These are phyloP conservation scores for Postia placenta DNA, from an alignment of 768 basidiomycete species.

Conservation along the genomic window DNA sequence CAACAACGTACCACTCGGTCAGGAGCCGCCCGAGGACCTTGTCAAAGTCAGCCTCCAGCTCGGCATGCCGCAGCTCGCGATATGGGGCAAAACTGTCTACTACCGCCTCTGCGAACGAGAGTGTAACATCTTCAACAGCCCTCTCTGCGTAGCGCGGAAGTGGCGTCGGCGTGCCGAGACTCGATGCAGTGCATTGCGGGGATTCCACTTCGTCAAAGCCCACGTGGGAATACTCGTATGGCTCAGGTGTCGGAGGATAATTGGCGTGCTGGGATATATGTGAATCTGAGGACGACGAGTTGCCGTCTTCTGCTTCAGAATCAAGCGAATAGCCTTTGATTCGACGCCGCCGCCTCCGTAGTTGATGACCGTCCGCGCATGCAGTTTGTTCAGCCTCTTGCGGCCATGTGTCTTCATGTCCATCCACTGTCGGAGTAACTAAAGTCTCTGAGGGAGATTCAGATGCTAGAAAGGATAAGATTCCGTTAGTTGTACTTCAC, in stretches of 20 bases:
- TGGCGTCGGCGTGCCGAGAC: constrained; percentile 2
- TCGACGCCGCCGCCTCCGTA: constrained; percentile 23
- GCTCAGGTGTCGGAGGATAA: too few species aligned
- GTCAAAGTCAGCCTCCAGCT: constrained; percentile 39
- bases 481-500: too few species aligned
- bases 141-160: constrained; percentile 15
- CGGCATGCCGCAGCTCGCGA: constrained; percentile 44
- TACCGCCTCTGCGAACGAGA: constrained; percentile 13
- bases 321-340: constrained; percentile 36
- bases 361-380: constrained; percentile 1
- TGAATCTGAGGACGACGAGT: too few species aligned
- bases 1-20: constrained; percentile 61
- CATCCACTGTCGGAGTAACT: constrained; percentile 8
- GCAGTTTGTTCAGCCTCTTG: not conserved
- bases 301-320: constrained; percentile 27
- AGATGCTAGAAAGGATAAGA: too few species aligned
- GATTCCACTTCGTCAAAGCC: too few species aligned
- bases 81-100: constrained; percentile 53
- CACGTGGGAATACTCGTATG: too few species aligned
- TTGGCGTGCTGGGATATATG: too few species aligned
- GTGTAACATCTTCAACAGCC: constrained; percentile 22
- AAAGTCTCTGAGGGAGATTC: constrained; percentile 11
- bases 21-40: constrained; percentile 40
- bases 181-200: not conserved
- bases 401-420: constrained; percentile 1